Conservation (phyloP, 352 stramenopile genomes). For the Phytophthora palmivora region DNA sequence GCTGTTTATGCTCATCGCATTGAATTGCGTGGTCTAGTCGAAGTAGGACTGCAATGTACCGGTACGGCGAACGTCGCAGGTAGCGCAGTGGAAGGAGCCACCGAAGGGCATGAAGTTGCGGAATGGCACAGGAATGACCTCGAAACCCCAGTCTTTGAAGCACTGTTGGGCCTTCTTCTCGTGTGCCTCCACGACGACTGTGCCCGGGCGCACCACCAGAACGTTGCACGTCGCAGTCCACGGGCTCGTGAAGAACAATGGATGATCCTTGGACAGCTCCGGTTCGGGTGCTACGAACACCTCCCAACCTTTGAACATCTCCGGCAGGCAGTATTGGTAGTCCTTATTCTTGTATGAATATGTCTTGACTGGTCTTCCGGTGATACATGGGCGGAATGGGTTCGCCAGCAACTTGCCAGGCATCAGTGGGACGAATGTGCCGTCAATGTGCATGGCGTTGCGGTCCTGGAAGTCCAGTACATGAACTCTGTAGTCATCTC, state of each 20-base stretch:
- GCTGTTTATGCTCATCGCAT: too few relatives aligned
- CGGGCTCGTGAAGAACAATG: conserved; percentile 91
- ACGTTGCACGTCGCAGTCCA: conserved; percentile 93
- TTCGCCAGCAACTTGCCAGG: conserved; percentile 89
- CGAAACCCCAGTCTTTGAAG: conserved; percentile 91
- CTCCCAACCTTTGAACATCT: conserved; percentile 94
- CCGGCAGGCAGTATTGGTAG: conserved; percentile 87
- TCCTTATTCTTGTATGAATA: conserved; percentile 91
- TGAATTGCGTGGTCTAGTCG: conserved; percentile 30
- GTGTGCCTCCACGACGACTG: conserved; percentile 86
- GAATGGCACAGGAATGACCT: conserved; percentile 89
- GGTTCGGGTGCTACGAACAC: conserved; percentile 89
- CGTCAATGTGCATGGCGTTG: conserved; percentile 93
- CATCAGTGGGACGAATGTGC: conserved; percentile 89
- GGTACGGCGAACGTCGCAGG: conserved; percentile 84
- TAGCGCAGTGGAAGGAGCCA: conserved; percentile 91
- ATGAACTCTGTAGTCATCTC: conserved; percentile 88
- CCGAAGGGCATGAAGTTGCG: conserved; percentile 93
- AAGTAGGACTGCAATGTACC: conserved; percentile 91
- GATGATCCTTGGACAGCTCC: conserved; percentile 78
- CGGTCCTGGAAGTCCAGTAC: conserved; percentile 92
- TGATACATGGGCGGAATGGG: conserved; percentile 89
- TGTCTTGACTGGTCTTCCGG: conserved; percentile 81
- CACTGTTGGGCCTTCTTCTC: conserved; percentile 81
- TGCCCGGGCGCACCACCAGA: conserved; percentile 82